Evolutionary conservation across 1,139 yeast genomes (phyloP), one percentile per base, ranked within the genome.

Genomic region (Kluyveromyces sp.): DNA sequence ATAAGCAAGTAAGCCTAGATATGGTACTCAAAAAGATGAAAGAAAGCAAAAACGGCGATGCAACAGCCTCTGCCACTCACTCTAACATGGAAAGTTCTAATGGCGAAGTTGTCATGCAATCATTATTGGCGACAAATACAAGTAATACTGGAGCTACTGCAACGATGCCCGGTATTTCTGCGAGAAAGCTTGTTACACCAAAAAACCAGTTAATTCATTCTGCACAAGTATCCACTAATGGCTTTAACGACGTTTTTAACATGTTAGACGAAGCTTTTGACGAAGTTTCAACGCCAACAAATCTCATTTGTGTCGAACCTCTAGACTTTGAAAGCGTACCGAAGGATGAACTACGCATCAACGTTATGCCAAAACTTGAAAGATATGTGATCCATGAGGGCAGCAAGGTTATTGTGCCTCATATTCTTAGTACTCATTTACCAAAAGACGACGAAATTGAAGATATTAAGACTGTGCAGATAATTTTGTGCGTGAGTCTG

Each of bases 401-500:
- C n/a, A 41, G 39, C 27, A 41, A 25, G 37, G 37, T 31, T 10
- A 32, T 29, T 26, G 15, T 38, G 28, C 41, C 39, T 28, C 44
- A 34, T 37, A 29, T 36, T 8, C 29, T 30, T 2, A 34, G 38
- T 26, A 31, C 15, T 8, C 39, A 37, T 26, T 10, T 34, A 8
- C 37, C 37, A 7, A 35, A 33, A 4, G 46, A 45, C 15, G 49
- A 47, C 15, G 37, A 34, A 7, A 15, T 6, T 10, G n/a, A 27
- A 5, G 31, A 34, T 5, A 4, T 6, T 3, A 10, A 21, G 25
- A 30, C 33, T 0, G 51, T 78, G 36, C 73, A 74, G 46, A 53
- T 81, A 39, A 70, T 80, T 3, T 52, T 80, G 0, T 72, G 78
- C 2, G 54, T 81, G 3, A 71, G 76, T 7, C 54, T 77, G 37